Evolutionary conservation across 1,139 yeast species (phyloP), one percentile per base, ranked within the genome.

Genomic region (Magnusiomyces paraingens): DNA sequence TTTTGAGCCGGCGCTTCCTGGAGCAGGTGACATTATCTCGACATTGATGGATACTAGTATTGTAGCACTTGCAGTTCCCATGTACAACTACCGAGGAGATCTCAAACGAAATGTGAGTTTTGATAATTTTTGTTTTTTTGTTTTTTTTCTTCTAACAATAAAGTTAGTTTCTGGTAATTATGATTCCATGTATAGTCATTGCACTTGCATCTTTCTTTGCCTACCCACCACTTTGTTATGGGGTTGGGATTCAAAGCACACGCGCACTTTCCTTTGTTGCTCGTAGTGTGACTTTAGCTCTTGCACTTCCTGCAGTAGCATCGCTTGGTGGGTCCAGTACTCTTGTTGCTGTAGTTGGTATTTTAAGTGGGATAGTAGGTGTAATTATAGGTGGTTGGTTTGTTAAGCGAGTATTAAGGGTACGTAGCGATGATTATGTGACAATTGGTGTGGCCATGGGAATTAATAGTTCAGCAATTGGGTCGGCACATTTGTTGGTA

Each of bases 371-470:
- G 2, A 83, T 87, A 11, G 68, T 84, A 49, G 95, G 95, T 1
- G 93, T 85, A 0, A 68, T 86, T 42, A 71, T 82, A 39, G 91
- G 93, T 8, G 86, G 82, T 54, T 77, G 65, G 64, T 69, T 76
- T 53, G 65, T 79, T 63, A 70, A 65, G 51, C 79, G 50, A 58
- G 59, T 60, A 11, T 60, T 86, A 44, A 66, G 83, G 47, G 76
- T 86, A 2, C 74, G 81, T 3, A 75, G 77, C 38, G 79, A 80
- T 62, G 94, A 86, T 65, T 86, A 79, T 64, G 83, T 86, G 5
- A 83, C 91, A 0, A 70, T 91, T 58, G 95, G 95, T 1, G 81
- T 86, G 15, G 81, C 88, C 0, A 70, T 86, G 53, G 95, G 95
- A 1, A 78, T 85, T 51, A 84, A 84, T 63, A 84, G 91, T 62